phyloP scores from a whole-genome alignment of 768 basidiomycete genomes.

The Tulasnella calospora region DNA sequence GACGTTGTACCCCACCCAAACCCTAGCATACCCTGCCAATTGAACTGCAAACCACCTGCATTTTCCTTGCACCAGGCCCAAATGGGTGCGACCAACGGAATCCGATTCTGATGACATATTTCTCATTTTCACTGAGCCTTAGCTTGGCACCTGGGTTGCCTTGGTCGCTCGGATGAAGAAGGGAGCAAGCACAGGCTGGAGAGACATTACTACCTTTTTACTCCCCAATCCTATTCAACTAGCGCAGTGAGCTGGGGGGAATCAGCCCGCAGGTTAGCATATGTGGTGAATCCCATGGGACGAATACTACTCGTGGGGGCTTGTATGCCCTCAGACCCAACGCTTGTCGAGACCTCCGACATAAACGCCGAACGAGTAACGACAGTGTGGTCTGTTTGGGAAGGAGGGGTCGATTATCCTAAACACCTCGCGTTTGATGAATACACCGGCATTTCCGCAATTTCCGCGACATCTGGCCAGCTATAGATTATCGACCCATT shows the following conservation, averaged over 20 bases:
- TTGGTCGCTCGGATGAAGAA: not conserved
- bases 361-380: not conserved
- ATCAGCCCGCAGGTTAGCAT: not conserved
- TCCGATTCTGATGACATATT: not conserved
- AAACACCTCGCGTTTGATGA: not conserved
- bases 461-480: not conserved
- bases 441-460: not conserved
- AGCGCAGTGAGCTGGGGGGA: not conserved
- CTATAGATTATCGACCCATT: not conserved
- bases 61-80: not conserved
- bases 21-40: not conserved
- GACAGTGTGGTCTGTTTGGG: not conserved
- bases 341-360: not conserved
- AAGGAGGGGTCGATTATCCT: not conserved
- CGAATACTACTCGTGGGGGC: not conserved
- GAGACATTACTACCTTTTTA: not conserved
- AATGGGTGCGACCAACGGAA: not conserved
- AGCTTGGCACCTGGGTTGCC: conserved; percentile 19
- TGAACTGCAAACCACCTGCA: not conserved
- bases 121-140: conserved; percentile 31
- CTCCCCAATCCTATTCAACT: not conserved
- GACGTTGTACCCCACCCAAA: not conserved
- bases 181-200: not conserved
- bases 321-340: not conserved
- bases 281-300: not conserved